Evolutionary conservation across 2,329 filamentous ascomycete species (phyloP).

Genomic region (Aschersonia sp.): DNA sequence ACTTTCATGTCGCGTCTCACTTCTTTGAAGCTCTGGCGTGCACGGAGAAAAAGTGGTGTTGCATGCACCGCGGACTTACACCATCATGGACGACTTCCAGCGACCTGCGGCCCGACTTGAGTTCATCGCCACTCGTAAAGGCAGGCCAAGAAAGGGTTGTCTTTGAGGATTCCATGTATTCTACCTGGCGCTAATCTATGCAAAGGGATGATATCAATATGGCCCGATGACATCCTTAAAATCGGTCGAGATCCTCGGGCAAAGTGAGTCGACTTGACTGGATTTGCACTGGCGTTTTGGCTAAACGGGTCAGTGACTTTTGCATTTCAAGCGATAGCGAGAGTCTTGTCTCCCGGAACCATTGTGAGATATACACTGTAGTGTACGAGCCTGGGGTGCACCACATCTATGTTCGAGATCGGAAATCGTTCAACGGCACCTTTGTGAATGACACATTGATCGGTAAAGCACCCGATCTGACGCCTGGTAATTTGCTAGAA

Average conservation of each 20-base stretch:
- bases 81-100: slow-evolving; percentile 1
- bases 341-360: slow-evolving; percentile 32
- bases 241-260: slow-evolving; percentile 19
- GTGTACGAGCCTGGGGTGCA: slow-evolving; percentile 28
- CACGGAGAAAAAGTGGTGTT: background rate
- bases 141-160: slow-evolving; percentile 1
- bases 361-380: slow-evolving; percentile 41
- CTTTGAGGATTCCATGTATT: too few relatives aligned
- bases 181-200: slow-evolving; percentile 1
- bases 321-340: slow-evolving; percentile 21
- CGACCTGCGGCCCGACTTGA: slow-evolving; percentile 2
- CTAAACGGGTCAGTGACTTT: slow-evolving; percentile 16
- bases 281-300: background rate
- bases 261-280: slow-evolving; percentile 13
- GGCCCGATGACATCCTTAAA: slow-evolving; percentile 16
- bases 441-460: slow-evolving; percentile 32
- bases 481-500: slow-evolving; percentile 30
- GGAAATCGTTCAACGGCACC: slow-evolving; percentile 38
- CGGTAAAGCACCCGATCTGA: slow-evolving; percentile 20
- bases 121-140: slow-evolving; percentile 1
- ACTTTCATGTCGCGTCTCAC: too few relatives aligned
- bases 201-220: slow-evolving; percentile 14
- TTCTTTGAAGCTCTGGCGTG: background rate
- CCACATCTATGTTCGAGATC: slow-evolving; percentile 40
- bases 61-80: background rate